A percentile compares a stretch with the other conserved stretches of the same genome.
These are phyloP conservation scores for Gnaphalium uliginosum DNA, from an alignment of 129 eudicot genomes.

Conservation along the genomic window DNA sequence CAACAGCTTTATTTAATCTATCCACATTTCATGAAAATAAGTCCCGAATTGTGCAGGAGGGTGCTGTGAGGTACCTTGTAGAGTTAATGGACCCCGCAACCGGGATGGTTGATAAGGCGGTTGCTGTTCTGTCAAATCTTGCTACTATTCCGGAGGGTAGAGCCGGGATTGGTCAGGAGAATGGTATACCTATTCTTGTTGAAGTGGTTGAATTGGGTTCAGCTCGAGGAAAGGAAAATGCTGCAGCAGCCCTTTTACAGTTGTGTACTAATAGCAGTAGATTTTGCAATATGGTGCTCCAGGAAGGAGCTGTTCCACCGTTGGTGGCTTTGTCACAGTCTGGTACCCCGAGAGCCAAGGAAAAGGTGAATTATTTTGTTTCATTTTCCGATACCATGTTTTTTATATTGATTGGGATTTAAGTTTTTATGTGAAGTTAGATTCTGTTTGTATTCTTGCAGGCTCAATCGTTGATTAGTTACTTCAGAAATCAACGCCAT, in stretches of 20 bases:
- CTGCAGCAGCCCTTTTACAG: conserved; percentile 90
- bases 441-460: conserved; percentile 35
- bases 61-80: conserved; percentile 80
- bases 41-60: conserved; percentile 74
- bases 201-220: conserved; percentile 94
- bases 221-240: conserved; percentile 92
- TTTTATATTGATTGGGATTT: neutral
- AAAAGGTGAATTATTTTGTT: conserved; percentile 49
- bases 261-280: conserved; percentile 74
- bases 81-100: conserved; percentile 96
- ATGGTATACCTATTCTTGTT: conserved; percentile 80
- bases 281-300: conserved; percentile 73
- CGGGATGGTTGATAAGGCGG: conserved; percentile 96
- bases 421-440: neutral
- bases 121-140: conserved; percentile 86
- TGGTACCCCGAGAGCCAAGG: conserved; percentile 91
- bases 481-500: conserved; percentile 72
- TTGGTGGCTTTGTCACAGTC: conserved; percentile 75
- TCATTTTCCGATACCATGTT: neutral
- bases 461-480: conserved; percentile 78
- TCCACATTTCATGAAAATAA: conserved; percentile 80
- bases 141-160: conserved; percentile 84
- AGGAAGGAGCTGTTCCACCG: conserved; percentile 90
- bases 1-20: conserved; percentile 83
- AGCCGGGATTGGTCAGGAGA: conserved; percentile 70